Evolutionary conservation across 2,329 filamentous ascomycete genomes (phyloP).

Genomic region (Paramyrothecium roridum): DNA sequence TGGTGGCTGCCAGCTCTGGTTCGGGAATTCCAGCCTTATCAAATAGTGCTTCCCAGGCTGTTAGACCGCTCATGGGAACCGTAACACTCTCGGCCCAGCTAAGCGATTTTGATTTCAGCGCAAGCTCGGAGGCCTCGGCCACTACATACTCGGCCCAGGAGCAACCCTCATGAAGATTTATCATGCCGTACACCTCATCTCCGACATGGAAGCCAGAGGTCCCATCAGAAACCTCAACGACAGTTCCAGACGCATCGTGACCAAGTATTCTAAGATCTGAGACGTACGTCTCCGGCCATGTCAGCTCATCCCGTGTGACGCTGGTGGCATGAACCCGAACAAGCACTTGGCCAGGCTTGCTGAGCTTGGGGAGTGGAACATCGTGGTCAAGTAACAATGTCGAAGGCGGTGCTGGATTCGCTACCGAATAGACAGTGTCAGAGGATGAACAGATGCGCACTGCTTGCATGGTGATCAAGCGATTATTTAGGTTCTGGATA

Average conservation of each 20-base stretch:
- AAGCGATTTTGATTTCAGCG: background rate
- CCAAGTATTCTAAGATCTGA: conserved; percentile 6
- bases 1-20: background rate
- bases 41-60: background rate
- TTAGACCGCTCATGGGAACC: background rate
- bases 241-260: conserved; percentile 10
- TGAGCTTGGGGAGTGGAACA: conserved; percentile 4
- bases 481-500: too few relatives aligned
- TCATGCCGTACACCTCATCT: conserved; percentile 20
- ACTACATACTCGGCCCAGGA: background rate
- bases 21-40: background rate
- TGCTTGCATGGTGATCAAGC: conserved; percentile 8
- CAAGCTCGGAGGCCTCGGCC: background rate
- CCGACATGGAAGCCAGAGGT: conserved; percentile 20
- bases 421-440: conserved; percentile 8
- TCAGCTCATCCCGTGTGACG: conserved; percentile 13
- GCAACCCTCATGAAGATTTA: background rate
- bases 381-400: conserved; percentile 5
- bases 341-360: conserved; percentile 7
- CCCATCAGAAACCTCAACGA: conserved; percentile 4
- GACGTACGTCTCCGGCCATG: conserved; percentile 10
- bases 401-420: conserved; percentile 6
- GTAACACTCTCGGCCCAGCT: background rate
- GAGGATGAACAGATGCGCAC: conserved; percentile 6
- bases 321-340: conserved; percentile 11